A percentile compares a stretch with the other conserved stretches of the same genome.
phyloP scores from a whole-genome alignment of 2,329 filamentous ascomycete species.

The Monosporascus sp. region DNA sequence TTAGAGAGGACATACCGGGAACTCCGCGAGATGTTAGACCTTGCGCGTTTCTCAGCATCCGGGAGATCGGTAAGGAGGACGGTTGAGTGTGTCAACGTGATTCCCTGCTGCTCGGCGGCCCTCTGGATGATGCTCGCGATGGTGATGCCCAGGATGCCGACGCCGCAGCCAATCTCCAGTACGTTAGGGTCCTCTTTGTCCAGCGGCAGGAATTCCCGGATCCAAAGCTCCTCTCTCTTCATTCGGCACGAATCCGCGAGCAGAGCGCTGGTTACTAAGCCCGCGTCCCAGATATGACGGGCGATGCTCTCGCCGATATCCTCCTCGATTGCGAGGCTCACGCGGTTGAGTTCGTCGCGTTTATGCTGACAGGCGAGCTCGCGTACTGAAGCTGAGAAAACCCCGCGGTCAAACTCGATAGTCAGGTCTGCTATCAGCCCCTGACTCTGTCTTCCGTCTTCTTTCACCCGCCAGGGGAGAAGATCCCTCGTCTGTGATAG shows the following conservation, averaged over 20 bases:
- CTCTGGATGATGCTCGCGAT: slow-evolving; percentile 32
- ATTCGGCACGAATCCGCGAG: slow-evolving; percentile 23
- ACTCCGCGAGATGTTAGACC: slow-evolving; percentile 39
- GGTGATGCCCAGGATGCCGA: slow-evolving; percentile 51
- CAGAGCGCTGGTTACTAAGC: slow-evolving; percentile 40
- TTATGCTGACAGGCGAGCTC: slow-evolving; percentile 14
- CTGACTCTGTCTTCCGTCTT: background rate
- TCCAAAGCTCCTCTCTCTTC: background rate
- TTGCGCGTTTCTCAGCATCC: slow-evolving; percentile 47
- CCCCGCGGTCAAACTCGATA: background rate
- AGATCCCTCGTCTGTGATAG: background rate
- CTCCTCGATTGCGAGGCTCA: slow-evolving; percentile 43
- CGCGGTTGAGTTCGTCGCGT: slow-evolving; percentile 21
- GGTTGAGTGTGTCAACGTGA: slow-evolving; percentile 10
- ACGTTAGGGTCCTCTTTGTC: slow-evolving; percentile 32
- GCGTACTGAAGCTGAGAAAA: slow-evolving; percentile 3
- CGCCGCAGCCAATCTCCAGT: slow-evolving; percentile 52
- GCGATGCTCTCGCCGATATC: slow-evolving; percentile 58
- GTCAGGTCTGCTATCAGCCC: slow-evolving; percentile 3
- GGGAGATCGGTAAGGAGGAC: slow-evolving; percentile 52
- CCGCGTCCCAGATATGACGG: slow-evolving; percentile 55
- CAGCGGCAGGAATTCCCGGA: slow-evolving; percentile 7
- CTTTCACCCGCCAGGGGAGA: background rate
- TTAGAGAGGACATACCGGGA: background rate
- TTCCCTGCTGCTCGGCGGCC: slow-evolving; percentile 14